phyloP scores from a whole-genome alignment of 1,284 basidiomycete species.

The Takashimella tepidaria region DNA sequence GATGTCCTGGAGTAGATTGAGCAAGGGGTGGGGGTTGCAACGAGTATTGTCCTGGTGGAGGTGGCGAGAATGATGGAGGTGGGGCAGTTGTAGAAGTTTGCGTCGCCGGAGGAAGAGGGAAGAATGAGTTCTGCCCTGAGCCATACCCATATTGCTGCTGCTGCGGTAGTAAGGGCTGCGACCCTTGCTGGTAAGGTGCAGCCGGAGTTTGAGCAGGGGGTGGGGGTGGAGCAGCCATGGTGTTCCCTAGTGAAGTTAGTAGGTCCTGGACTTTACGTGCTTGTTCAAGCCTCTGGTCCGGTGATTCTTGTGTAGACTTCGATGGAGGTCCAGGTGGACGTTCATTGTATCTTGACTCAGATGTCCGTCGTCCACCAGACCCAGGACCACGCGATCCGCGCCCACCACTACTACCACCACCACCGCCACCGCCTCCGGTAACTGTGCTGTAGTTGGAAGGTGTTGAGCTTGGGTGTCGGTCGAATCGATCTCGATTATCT shows the following conservation, averaged over 20 bases:
- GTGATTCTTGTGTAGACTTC: too few relatives aligned
- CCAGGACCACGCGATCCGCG: slow-evolving; percentile 5
- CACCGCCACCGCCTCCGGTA: too few relatives aligned
- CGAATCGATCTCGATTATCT: background rate
- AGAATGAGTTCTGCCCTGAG: background rate
- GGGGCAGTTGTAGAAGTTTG: background rate
- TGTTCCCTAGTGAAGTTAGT: slow-evolving; percentile 22
- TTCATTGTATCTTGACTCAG: slow-evolving; percentile 7
- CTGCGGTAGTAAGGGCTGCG: background rate
- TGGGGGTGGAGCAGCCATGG: slow-evolving; percentile 5
- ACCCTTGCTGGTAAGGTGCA: background rate
- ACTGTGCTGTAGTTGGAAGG: background rate
- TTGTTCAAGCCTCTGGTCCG: slow-evolving; percentile 33
- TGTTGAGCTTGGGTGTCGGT: background rate
- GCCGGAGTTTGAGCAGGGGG: background rate
- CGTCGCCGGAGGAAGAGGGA: slow-evolving; percentile 1
- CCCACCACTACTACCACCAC: too few relatives aligned
- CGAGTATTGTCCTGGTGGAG: slow-evolving; percentile 1
- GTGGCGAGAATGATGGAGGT: slow-evolving; percentile 1
- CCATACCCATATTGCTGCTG: background rate
- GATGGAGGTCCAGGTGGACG: slow-evolving; percentile 5
- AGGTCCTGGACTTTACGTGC: slow-evolving; percentile 36
- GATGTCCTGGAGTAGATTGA: slow-evolving; percentile 2
- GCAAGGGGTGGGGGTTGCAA: slow-evolving; percentile 2
- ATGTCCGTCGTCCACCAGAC: slow-evolving; percentile 4